Evolutionary conservation across 1,284 basidiomycete genomes (phyloP), one percentile per base, ranked within the genome.

Genomic region (Gastroboletus turbinatus): DNA sequence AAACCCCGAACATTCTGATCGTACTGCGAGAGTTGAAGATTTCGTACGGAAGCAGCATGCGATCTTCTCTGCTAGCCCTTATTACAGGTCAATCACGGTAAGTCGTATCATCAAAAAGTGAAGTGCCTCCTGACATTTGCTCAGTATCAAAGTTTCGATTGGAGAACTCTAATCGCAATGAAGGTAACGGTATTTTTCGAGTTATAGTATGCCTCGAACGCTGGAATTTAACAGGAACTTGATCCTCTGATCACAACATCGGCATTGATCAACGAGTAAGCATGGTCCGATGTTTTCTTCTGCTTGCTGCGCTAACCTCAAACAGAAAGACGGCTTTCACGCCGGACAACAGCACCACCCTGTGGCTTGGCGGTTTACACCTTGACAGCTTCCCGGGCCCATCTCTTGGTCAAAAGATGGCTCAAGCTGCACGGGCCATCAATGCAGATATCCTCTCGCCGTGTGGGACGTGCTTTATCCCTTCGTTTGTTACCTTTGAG

Each of bases 81-180:
- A 88, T 65, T 73, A 73, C 36, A 64, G 76, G 25, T 76, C 80
- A 11, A 88, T 90, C 60, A 88, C 84, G 7, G 86, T 87, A 60
- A 59, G 82, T 62, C 4, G 5, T 30, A 3, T 38, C 44, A 14
- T 36, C 27, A 46, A 11, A 54, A 13, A n/a, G 9, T 19, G 21
- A 25, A 10, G 5, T 3, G 21, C 30, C 6, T 40, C 32, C 33
- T 65, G 29, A 66, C 40, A 10, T 27, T 17, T 17, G 4, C 9
- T 30, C 55, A 89, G 85, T 88, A 82, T 63, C 85, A 90, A 73
- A 88, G 86, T 63, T 88, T 90, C 61, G 87, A 89, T 64, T 90
- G 88, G 87, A 77, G 87, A 59, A 84, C 85, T 16, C 63, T 90
- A n/a, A 67, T 84, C 53, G 78, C 73, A 25, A 90, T 90, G 85